These are phyloP conservation scores for Penicillium macrosclerotiorum DNA, from an alignment of 495 filamentous ascomycete genomes.

Conservation along the genomic window DNA sequence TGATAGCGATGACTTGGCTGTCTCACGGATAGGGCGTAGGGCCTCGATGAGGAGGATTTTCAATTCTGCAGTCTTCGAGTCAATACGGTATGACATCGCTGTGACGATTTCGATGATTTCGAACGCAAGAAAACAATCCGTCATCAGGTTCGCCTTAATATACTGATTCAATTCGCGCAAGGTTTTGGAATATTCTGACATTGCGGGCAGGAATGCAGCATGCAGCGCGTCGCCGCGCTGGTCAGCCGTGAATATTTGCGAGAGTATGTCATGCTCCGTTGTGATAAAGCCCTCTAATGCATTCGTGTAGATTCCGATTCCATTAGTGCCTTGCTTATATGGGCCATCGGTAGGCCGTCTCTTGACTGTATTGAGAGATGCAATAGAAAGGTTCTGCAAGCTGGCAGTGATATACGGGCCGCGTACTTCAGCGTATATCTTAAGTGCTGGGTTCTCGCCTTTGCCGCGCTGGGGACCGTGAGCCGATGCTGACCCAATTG, in stretches of 20 bases:
- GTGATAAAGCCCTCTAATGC: slow-evolving; percentile 82
- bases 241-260: slow-evolving; percentile 75
- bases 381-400: slow-evolving; percentile 79
- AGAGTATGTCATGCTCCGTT: slow-evolving; percentile 86
- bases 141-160: slow-evolving; percentile 79
- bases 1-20: slow-evolving; percentile 79
- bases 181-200: slow-evolving; percentile 81
- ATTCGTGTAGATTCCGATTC: slow-evolving; percentile 84
- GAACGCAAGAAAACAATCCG: slow-evolving; percentile 94
- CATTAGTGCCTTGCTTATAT: slow-evolving; percentile 89
- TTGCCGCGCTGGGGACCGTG: slow-evolving; percentile 47
- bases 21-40: slow-evolving; percentile 85
- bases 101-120: slow-evolving; percentile 94
- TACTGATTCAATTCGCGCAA: slow-evolving; percentile 86
- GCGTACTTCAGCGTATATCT: slow-evolving; percentile 80
- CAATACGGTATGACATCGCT: slow-evolving; percentile 72
- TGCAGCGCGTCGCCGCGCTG: slow-evolving; percentile 78
- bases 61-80: slow-evolving; percentile 78
- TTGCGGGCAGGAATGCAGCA: slow-evolving; percentile 69
- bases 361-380: slow-evolving; percentile 84
- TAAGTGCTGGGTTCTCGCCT: slow-evolving; percentile 59
- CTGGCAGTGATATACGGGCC: slow-evolving; percentile 79
- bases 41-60: slow-evolving; percentile 80
- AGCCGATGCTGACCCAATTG: slow-evolving; percentile 52
- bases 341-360: slow-evolving; percentile 74